phyloP scores from a whole-genome alignment of 208 protist species.

The Crithidia bombi region DNA sequence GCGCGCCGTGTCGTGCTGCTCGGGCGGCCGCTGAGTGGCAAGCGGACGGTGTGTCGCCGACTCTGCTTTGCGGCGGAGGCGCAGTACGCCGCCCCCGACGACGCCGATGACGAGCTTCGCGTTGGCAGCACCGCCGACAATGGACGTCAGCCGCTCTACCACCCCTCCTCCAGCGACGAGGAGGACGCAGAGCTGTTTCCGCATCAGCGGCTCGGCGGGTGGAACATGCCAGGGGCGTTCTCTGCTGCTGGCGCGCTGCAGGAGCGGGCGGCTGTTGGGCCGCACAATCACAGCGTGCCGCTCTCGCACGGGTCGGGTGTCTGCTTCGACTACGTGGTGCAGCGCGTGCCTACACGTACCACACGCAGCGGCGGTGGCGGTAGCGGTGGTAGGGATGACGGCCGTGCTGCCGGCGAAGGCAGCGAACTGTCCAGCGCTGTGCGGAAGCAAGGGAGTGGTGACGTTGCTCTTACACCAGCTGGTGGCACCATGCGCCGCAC shows the following conservation, averaged over 20 bases:
- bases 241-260: slow-evolving; percentile 14
- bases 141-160: slow-evolving; percentile 34
- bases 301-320: slow-evolving; percentile 67
- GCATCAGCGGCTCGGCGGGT: slow-evolving; percentile 3
- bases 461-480: too few species aligned
- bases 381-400: background rate
- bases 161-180: slow-evolving; percentile 23
- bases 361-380: background rate
- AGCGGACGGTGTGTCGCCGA: slow-evolving; percentile 70
- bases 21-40: slow-evolving; percentile 70
- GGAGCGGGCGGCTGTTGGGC: slow-evolving; percentile 6
- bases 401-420: background rate
- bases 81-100: slow-evolving; percentile 30
- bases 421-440: background rate
- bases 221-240: slow-evolving; percentile 18
- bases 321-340: slow-evolving; percentile 69
- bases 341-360: slow-evolving; percentile 48
- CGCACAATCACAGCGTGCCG: slow-evolving; percentile 20
- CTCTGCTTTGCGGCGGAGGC: slow-evolving; percentile 69
- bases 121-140: slow-evolving; percentile 16
- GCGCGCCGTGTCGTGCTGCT: slow-evolving; percentile 68
- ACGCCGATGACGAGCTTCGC: slow-evolving; percentile 5
- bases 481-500: slow-evolving; percentile 32
- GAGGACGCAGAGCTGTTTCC: slow-evolving; percentile 13
- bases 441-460: too few species aligned